A percentile compares a stretch with the other conserved stretches of the same genome.
Conservation (phyloP, 176 grass and related monocot genomes). For the Oryza punctata region DNA sequence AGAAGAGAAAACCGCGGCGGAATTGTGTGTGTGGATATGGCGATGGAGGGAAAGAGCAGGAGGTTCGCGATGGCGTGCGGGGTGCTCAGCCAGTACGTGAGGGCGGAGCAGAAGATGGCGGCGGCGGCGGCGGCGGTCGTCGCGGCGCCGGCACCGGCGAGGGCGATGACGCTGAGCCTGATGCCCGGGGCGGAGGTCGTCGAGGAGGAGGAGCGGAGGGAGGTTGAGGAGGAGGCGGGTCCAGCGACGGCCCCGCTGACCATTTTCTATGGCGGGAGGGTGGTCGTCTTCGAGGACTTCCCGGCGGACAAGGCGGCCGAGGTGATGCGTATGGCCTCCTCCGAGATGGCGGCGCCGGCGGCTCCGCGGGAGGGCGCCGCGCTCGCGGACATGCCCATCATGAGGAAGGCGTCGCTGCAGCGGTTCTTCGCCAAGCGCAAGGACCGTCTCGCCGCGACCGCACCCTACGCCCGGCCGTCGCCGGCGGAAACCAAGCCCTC, state of each 20-base stretch:
- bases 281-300: slow-evolving; percentile 75
- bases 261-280: slow-evolving; percentile 77
- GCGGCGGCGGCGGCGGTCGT: slow-evolving; percentile 2
- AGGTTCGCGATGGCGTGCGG: slow-evolving; percentile 81
- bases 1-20: neutral
- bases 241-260: slow-evolving; percentile 51
- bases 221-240: neutral
- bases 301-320: slow-evolving; percentile 68
- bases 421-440: slow-evolving; percentile 95
- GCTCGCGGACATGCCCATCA: slow-evolving; percentile 75
- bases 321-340: slow-evolving; percentile 47
- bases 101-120: slow-evolving; percentile 63
- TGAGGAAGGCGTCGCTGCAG: slow-evolving; percentile 78
- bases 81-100: slow-evolving; percentile 85
- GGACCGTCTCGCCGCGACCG: slow-evolving; percentile 55
- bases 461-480: slow-evolving; percentile 43
- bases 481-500: neutral
- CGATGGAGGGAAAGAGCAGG: slow-evolving; percentile 52
- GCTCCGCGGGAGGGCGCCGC: neutral
- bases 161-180: slow-evolving; percentile 55
- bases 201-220: neutral
- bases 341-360: neutral
- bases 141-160: neutral
- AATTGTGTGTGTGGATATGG: slow-evolving; percentile 29
- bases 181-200: slow-evolving; percentile 69